Base-by-base conservation (phyloP, 441 rosid species). In the Adansonia rubrostipa region DNA sequence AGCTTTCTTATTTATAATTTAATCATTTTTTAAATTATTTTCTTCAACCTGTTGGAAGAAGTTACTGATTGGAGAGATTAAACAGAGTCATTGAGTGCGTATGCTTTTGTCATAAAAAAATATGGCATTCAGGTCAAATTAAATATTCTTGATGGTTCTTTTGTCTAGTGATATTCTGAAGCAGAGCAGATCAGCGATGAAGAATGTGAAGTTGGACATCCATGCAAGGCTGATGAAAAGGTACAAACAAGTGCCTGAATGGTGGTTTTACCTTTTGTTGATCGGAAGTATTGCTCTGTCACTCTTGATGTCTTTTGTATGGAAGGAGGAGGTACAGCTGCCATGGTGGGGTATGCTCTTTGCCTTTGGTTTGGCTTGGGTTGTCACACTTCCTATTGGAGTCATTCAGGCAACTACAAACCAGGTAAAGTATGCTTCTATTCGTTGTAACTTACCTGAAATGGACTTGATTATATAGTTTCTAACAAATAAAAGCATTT, bases 361-460 rank as follows among this genome's bases (percentile, higher is more conserved):
- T 78, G 98, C 98, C 61, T 94, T 94, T 77, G 88, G 63, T 48
- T 75, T 94, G 86, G 99, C 98, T 63, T 96, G 89, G 84, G 14
- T 96, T 33, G 98, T 96, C 71, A 96, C 99, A 9, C 95, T 96
- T 76, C 99, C 99, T 6, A 93, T 96, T 10, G 99, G 99, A n/a
- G 96, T 96, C 84, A 96, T 96, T 87, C 99, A 96, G 85, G 99
- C 99, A 69, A 96, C 99, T 50, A 96, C 98, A 17, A 96, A 96
- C 84, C 99, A 96, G 95, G 99, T 92, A 81, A 54, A 5, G 24
- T 33, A 11, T 6, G 11, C n/a, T 24, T 28, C 53, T 19, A 6
- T 48, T 10, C 10, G 13, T 13, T 42, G 3, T n/a, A 0, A 15
- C 76, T 40, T 58, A 22, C n/a, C 6, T 10, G 10, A 15, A 24